Conservation (phyloP, 352 stramenopile genomes). For the Discostella stelligera region DNA sequence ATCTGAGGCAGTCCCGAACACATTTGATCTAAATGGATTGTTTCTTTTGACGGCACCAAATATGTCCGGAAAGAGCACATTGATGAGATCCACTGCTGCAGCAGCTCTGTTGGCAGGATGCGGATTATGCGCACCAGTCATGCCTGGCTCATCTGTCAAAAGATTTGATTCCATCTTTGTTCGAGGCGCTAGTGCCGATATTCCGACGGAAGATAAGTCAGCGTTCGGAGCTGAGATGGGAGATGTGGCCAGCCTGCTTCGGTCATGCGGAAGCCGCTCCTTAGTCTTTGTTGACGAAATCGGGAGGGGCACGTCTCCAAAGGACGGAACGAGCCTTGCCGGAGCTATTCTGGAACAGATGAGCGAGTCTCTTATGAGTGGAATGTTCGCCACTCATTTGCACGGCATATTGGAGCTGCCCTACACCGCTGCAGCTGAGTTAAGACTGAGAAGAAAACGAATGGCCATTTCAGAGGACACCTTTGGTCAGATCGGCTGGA, state of each 20-base stretch:
- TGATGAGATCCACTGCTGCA: constrained; percentile 82
- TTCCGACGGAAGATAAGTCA: constrained; percentile 81
- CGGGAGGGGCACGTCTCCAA: constrained; percentile 79
- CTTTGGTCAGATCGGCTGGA: constrained; percentile 68
- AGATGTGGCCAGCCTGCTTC: constrained; percentile 80
- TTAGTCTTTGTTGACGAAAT: constrained; percentile 86
- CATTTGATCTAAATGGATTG: constrained; percentile 69
- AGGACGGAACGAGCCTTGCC: constrained; percentile 82
- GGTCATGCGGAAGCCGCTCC: constrained; percentile 69
- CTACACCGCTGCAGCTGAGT: constrained; percentile 50
- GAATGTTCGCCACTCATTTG: constrained; percentile 87
- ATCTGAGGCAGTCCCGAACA: constrained; percentile 64
- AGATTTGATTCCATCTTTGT: constrained; percentile 84
- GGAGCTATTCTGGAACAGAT: constrained; percentile 84
- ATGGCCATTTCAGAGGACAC: constrained; percentile 41
- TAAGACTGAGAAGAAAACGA: constrained; percentile 37
- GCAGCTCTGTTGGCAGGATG: constrained; percentile 78
- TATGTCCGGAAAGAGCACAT: constrained; percentile 85
- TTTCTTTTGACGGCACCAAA: constrained; percentile 85
- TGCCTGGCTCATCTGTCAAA: constrained; percentile 53
- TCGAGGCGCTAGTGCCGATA: constrained; percentile 80
- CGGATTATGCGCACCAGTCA: constrained; percentile 73
- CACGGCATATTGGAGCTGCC: constrained; percentile 85
- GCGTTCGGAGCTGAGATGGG: constrained; percentile 86
- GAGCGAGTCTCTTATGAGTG: constrained; percentile 65